Conservation (phyloP, 495 filamentous ascomycete genomes). For the Xylaria flabelliformis region DNA sequence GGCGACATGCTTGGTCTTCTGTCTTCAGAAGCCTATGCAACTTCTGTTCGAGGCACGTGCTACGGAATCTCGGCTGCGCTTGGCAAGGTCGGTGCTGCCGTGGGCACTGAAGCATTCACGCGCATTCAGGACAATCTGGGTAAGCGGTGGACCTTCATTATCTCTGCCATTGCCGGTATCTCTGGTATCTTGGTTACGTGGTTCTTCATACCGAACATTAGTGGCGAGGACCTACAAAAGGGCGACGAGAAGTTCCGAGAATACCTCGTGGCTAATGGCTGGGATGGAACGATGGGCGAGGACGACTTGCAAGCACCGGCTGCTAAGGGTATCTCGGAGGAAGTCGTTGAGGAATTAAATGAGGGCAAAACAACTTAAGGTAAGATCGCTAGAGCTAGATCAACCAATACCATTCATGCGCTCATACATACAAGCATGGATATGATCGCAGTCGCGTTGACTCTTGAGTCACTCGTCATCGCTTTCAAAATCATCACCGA, state of each 20-base stretch:
- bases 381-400: neutral
- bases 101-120: slow-evolving; percentile 60
- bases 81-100: slow-evolving; percentile 58
- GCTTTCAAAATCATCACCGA: neutral
- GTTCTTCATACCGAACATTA: slow-evolving; percentile 58
- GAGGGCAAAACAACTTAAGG: neutral
- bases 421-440: neutral
- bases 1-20: slow-evolving; percentile 59
- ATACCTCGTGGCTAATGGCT: slow-evolving; percentile 55
- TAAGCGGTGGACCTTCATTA: slow-evolving; percentile 60
- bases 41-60: slow-evolving; percentile 57
- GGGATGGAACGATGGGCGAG: slow-evolving; percentile 56
- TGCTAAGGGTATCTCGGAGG: neutral
- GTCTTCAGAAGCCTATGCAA: slow-evolving; percentile 59
- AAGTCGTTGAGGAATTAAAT: slow-evolving; percentile 5
- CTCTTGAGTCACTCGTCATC: neutral
- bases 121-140: slow-evolving; percentile 51
- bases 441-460: neutral
- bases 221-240: slow-evolving; percentile 49
- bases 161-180: slow-evolving; percentile 60
- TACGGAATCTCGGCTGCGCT: slow-evolving; percentile 61
- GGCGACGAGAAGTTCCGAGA: slow-evolving; percentile 53
- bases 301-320: slow-evolving; percentile 18
- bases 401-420: neutral
- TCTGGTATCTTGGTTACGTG: slow-evolving; percentile 57